A percentile compares a stretch with the other conserved stretches of the same genome.
Conservation (phyloP, 352 stramenopile genomes). For the Globisporangium acanthophoron region DNA sequence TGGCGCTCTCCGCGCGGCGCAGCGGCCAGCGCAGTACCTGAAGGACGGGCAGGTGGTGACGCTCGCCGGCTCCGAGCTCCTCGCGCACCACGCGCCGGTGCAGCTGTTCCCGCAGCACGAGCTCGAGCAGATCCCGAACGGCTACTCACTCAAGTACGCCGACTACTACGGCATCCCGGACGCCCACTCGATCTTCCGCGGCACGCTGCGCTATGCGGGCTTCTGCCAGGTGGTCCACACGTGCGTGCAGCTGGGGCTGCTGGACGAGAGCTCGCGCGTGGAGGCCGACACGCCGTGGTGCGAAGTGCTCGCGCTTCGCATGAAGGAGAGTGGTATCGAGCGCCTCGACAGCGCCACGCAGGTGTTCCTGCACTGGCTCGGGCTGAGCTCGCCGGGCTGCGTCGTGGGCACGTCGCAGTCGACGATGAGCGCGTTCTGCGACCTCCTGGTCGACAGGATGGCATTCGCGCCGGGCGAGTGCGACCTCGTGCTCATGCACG, state of each 20-base stretch:
- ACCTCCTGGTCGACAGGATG: slow-evolving; percentile 55
- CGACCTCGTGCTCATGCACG: slow-evolving; percentile 74
- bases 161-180: slow-evolving; percentile 78
- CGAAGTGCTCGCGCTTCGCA: slow-evolving; percentile 32
- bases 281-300: slow-evolving; percentile 26
- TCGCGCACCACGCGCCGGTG: slow-evolving; percentile 32
- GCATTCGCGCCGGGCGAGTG: slow-evolving; percentile 53
- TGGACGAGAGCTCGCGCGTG: slow-evolving; percentile 31
- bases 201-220: slow-evolving; percentile 80
- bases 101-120: slow-evolving; percentile 53
- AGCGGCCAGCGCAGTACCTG: slow-evolving; percentile 55
- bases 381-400: slow-evolving; percentile 14
- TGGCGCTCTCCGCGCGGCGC: slow-evolving; percentile 35
- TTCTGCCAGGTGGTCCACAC: slow-evolving; percentile 67
- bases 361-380: slow-evolving; percentile 35
- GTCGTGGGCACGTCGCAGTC: slow-evolving; percentile 19
- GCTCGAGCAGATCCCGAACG: slow-evolving; percentile 86
- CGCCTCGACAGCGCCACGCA: slow-evolving; percentile 14
- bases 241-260: slow-evolving; percentile 64
- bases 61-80: slow-evolving; percentile 48
- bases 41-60: slow-evolving; percentile 40
- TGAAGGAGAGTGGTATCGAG: slow-evolving; percentile 16
- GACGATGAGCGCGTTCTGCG: slow-evolving; percentile 31
- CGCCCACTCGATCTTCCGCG: slow-evolving; percentile 64
- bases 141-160: slow-evolving; percentile 75